These are phyloP conservation scores for Crithidia acanthocephali DNA, from an alignment of 208 protist species.

Conservation along the genomic window DNA sequence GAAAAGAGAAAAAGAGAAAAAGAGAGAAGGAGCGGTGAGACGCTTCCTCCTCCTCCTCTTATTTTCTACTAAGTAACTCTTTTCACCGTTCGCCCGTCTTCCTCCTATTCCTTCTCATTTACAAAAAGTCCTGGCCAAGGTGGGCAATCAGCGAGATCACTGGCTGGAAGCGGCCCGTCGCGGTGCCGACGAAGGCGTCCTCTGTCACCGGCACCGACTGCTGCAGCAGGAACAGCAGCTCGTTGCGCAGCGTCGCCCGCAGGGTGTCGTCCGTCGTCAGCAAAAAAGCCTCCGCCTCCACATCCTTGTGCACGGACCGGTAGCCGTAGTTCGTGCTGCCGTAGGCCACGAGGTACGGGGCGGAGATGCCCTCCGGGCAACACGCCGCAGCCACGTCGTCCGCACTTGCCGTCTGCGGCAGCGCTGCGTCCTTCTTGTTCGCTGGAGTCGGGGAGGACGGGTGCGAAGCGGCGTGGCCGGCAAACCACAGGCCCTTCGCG, in stretches of 20 bases:
- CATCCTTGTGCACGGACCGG: conserved; percentile 84
- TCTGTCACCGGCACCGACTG: conserved; percentile 58
- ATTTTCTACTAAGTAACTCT: too few species aligned
- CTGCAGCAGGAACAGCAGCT: conserved; percentile 63
- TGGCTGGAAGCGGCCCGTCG: conserved; percentile 74
- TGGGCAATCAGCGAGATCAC: conserved; percentile 76
- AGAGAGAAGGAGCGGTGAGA: too few species aligned
- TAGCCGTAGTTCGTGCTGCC: conserved; percentile 92
- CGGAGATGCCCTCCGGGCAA: conserved; percentile 22
- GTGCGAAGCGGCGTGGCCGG: conserved; percentile 10
- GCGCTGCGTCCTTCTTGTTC: background rate
- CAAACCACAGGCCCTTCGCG: conserved; percentile 86
- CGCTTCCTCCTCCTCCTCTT: too few species aligned
- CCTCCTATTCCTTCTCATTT: conserved; percentile 15
- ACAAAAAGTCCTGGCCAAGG: conserved; percentile 78
- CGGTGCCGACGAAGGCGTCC: conserved; percentile 53
- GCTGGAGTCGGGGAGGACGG: background rate
- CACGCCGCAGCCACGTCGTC: background rate
- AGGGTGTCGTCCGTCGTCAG: conserved; percentile 57
- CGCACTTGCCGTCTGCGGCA: background rate
- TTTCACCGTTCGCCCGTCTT: background rate
- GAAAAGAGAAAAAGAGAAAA: too few species aligned
- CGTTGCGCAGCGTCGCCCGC: conserved; percentile 56
- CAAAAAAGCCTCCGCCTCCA: conserved; percentile 79
- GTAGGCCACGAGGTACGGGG: conserved; percentile 79